phyloP scores from a whole-genome alignment of 345 rosid genomes.

The Pistacia vera region DNA sequence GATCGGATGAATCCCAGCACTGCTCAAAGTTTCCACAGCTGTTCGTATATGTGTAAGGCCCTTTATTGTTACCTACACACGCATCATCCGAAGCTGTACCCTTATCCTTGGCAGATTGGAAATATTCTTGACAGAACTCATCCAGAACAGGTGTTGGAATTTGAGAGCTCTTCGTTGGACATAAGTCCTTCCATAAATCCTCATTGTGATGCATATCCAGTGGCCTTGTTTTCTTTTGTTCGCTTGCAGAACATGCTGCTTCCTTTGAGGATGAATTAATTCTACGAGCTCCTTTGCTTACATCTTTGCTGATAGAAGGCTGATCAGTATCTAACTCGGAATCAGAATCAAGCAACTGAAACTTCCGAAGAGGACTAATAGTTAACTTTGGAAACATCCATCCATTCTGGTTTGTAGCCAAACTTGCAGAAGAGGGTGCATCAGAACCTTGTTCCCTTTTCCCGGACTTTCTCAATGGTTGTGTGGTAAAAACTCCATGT shows the following conservation, averaged over 20 bases:
- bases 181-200: constrained; percentile 75
- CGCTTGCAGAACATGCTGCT: constrained; percentile 28
- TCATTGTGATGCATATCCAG: constrained; percentile 25
- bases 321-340: constrained; percentile 47
- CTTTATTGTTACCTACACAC: constrained; percentile 19
- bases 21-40: constrained; percentile 31
- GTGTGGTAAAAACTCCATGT: constrained; percentile 37
- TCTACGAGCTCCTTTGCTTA: constrained; percentile 29
- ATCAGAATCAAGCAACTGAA: constrained; percentile 82
- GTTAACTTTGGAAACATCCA: constrained; percentile 52
- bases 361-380: constrained; percentile 81
- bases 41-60: constrained; percentile 14
- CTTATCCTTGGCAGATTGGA: constrained; percentile 47
- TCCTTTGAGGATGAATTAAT: constrained; percentile 29
- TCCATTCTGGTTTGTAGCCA: constrained; percentile 37
- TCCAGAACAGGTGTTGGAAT: constrained; percentile 80
- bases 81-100: constrained; percentile 23
- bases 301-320: constrained; percentile 36
- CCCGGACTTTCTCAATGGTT: constrained; percentile 37
- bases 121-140: constrained; percentile 80
- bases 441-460: constrained; percentile 38
- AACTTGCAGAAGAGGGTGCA: constrained; percentile 41
- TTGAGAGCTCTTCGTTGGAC: constrained; percentile 41
- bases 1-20: constrained; percentile 35
- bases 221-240: constrained; percentile 36